A percentile compares a stretch with the other conserved stretches of the same genome.
These are phyloP conservation scores for Stagonosporopsis vannaccii DNA, from an alignment of 2,329 filamentous ascomycete species.

Conservation along the genomic window DNA sequence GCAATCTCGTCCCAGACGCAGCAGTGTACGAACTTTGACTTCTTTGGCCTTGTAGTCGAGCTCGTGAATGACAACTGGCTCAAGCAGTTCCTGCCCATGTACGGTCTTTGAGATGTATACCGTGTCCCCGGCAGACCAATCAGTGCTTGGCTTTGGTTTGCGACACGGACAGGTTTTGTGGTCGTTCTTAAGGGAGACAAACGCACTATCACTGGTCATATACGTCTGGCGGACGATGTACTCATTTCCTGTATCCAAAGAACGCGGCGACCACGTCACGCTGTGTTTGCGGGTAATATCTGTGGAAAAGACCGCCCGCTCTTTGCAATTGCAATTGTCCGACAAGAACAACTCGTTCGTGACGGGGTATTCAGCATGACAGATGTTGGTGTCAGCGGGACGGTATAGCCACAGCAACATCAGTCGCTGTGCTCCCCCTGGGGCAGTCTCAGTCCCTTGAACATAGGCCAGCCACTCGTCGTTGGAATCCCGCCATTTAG, in stretches of 20 bases:
- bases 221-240: constrained; percentile 78
- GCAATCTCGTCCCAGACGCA: constrained; percentile 55
- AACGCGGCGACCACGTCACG: constrained; percentile 65
- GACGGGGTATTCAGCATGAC: constrained; percentile 71
- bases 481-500: constrained; percentile 62
- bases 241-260: constrained; percentile 51
- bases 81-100: constrained; percentile 51
- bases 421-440: constrained; percentile 55
- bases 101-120: constrained; percentile 58
- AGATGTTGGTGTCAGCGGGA: constrained; percentile 74
- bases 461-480: constrained; percentile 76
- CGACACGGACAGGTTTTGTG: constrained; percentile 64
- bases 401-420: constrained; percentile 78
- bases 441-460: constrained; percentile 53
- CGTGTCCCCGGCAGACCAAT: constrained; percentile 3
- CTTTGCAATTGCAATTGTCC: constrained; percentile 74
- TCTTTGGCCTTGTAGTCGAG: constrained; percentile 38
- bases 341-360: constrained; percentile 78
- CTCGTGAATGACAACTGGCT: constrained; percentile 67
- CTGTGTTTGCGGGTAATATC: constrained; percentile 66
- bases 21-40: constrained; percentile 60
- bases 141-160: constrained; percentile 20
- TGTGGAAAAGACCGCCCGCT: constrained; percentile 59
- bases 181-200: constrained; percentile 62
- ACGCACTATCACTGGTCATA: constrained; percentile 65